phyloP scores from a whole-genome alignment of 805 yeast species.

The Limtongia smithiae region DNA sequence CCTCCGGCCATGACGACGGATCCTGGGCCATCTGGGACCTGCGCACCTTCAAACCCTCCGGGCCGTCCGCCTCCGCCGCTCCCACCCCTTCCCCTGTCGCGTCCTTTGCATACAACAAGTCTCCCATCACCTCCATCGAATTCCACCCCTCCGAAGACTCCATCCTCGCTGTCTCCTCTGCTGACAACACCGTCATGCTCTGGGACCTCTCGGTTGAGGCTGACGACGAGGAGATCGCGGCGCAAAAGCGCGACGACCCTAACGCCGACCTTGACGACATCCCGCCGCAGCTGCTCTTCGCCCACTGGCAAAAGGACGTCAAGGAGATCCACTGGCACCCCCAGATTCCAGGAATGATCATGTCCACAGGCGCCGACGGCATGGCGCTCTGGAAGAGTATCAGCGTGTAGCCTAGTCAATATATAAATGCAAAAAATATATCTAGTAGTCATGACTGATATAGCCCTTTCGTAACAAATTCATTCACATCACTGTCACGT shows the following conservation, averaged over 20 bases:
- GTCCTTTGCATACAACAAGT: constrained; percentile 88
- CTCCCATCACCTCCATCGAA: constrained; percentile 87
- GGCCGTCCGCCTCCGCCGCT: constrained; percentile 36
- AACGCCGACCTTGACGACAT: constrained; percentile 71
- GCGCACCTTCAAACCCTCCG: constrained; percentile 66
- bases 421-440: too few species aligned
- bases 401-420: constrained; percentile 65
- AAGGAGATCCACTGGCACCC: constrained; percentile 98
- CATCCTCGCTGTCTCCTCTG: constrained; percentile 90
- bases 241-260: constrained; percentile 70
- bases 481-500: too few species aligned
- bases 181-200: constrained; percentile 92
- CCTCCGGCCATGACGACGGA: constrained; percentile 97
- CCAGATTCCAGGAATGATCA: constrained; percentile 93
- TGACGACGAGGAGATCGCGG: constrained; percentile 92
- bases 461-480: neutral
- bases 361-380: constrained; percentile 94
- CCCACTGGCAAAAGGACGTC: constrained; percentile 97
- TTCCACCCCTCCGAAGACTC: constrained; percentile 96
- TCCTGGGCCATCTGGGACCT: constrained; percentile 98
- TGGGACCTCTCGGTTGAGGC: constrained; percentile 99
- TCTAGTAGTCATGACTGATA: neutral
- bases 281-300: constrained; percentile 93
- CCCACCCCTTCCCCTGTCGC: constrained; percentile 79
- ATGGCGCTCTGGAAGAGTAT: constrained; percentile 94